Percentiles rank a stretch among this genome's conserved stretches.
phyloP scores from a whole-genome alignment of 2,329 filamentous ascomycete species.

The Amauroascus verrucosus region DNA sequence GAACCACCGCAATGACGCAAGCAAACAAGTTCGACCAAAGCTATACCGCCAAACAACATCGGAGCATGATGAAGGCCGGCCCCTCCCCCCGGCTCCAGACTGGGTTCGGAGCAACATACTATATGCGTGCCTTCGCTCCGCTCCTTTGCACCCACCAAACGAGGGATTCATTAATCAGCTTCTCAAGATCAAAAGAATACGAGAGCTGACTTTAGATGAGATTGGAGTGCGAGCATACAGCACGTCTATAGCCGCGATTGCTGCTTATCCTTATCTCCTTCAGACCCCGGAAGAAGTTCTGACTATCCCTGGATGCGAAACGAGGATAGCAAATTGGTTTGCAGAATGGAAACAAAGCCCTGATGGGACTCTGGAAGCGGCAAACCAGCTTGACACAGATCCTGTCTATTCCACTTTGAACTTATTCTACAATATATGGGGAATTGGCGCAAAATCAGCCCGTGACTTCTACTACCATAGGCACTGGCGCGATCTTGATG shows the following conservation, averaged over 20 bases:
- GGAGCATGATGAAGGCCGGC: constrained; percentile 54
- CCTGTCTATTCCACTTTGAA: constrained; percentile 54
- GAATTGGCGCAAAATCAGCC: constrained; percentile 74
- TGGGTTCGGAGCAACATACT: constrained; percentile 54
- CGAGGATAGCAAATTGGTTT: constrained; percentile 68
- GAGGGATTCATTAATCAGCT: constrained; percentile 63
- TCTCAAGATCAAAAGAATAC: constrained; percentile 60
- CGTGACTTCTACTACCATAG: constrained; percentile 66
- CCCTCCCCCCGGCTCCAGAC: constrained; percentile 57
- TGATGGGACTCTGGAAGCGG: constrained; percentile 52
- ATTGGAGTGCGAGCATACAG: constrained; percentile 80
- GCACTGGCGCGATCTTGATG: constrained; percentile 74
- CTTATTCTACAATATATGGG: constrained; percentile 78
- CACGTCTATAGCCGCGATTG: constrained; percentile 69
- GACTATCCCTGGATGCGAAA: constrained; percentile 65
- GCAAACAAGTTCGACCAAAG: constrained; percentile 27
- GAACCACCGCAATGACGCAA: constrained; percentile 17
- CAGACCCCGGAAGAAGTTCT: constrained; percentile 36
- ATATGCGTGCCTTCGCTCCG: constrained; percentile 74
- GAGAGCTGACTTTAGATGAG: constrained; percentile 62
- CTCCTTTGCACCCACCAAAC: constrained; percentile 61
- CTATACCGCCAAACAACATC: constrained; percentile 64
- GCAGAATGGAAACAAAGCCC: constrained; percentile 56
- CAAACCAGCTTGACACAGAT: constrained; percentile 54
- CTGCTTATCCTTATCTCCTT: constrained; percentile 62